Evolutionary conservation across 2,329 filamentous ascomycete species (phyloP).

Genomic region (Epichloe sibirici): DNA sequence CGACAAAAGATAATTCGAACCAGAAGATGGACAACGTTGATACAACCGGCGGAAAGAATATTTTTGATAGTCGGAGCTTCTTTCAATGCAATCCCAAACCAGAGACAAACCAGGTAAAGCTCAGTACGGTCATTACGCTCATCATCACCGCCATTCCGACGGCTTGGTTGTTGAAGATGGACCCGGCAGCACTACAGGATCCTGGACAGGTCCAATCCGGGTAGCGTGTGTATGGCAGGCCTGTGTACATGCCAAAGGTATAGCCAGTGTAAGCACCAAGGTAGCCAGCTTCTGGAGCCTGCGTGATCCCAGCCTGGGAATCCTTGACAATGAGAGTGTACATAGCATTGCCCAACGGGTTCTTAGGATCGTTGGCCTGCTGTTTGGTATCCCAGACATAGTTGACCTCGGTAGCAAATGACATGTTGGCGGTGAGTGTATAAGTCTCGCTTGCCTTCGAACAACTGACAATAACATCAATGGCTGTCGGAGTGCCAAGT

Average conservation of each 20-base stretch:
- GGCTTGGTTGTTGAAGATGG: conserved; percentile 33
- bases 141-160: conserved; percentile 40
- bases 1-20: background rate
- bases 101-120: conserved; percentile 53
- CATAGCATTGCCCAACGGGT: conserved; percentile 38
- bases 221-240: conserved; percentile 37
- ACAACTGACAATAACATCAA: conserved; percentile 49
- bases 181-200: conserved; percentile 42
- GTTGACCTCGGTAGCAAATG: conserved; percentile 35
- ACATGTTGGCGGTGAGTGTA: conserved; percentile 53
- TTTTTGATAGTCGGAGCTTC: background rate
- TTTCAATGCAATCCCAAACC: conserved; percentile 30
- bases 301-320: conserved; percentile 37
- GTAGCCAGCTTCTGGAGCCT: conserved; percentile 43
- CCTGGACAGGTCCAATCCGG: conserved; percentile 42
- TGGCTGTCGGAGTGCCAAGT: conserved; percentile 42
- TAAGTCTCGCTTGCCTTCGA: conserved; percentile 39
- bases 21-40: background rate
- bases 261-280: conserved; percentile 36
- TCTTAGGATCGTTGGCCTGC: conserved; percentile 30
- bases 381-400: conserved; percentile 48
- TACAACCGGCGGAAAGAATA: too few species aligned
- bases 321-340: conserved; percentile 54
- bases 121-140: conserved; percentile 42
- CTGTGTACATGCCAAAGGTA: conserved; percentile 46